These are phyloP conservation scores for Phytophthora niederhauseri DNA, from an alignment of 352 stramenopile genomes.

Conservation along the genomic window DNA sequence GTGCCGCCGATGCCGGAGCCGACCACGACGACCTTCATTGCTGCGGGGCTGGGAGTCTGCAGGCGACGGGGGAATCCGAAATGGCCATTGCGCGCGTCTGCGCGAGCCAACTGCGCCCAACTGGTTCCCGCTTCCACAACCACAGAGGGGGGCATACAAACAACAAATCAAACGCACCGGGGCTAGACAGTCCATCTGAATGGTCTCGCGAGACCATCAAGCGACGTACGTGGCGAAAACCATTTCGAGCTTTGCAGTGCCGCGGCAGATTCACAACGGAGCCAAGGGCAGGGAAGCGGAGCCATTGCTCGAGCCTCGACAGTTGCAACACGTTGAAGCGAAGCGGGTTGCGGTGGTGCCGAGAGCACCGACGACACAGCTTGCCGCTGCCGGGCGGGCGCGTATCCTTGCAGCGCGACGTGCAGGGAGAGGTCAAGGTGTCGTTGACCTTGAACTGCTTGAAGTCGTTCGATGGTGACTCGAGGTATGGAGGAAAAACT, in stretches of 20 bases:
- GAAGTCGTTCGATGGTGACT: background rate
- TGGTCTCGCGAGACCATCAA: slow-evolving; percentile 2
- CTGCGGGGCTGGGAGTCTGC: background rate
- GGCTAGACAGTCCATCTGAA: slow-evolving; percentile 22
- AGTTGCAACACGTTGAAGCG: slow-evolving; percentile 15
- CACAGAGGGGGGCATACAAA: slow-evolving; percentile 40
- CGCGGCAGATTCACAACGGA: background rate
- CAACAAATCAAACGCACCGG: slow-evolving; percentile 26
- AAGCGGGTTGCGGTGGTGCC: slow-evolving; percentile 31
- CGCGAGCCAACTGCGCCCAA: slow-evolving; percentile 20
- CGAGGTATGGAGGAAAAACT: slow-evolving; percentile 1
- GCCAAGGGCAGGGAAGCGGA: too few species aligned
- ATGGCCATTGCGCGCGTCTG: slow-evolving; percentile 26
- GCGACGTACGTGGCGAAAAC: background rate
- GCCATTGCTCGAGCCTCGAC: background rate
- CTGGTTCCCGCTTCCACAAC: slow-evolving; percentile 14
- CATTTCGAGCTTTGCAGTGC: background rate
- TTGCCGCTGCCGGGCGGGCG: background rate
- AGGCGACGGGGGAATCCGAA: slow-evolving; percentile 16
- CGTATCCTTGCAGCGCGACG: slow-evolving; percentile 28
- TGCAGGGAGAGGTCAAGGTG: slow-evolving; percentile 5
- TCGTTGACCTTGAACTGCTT: background rate
- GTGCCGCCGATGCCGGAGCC: slow-evolving; percentile 84
- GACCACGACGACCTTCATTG: slow-evolving; percentile 88
- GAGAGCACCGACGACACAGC: slow-evolving; percentile 6